A percentile compares a stretch with the other conserved stretches of the same genome.
Conservation (phyloP, 2,329 filamentous ascomycete genomes). For the Cordyceps cicadae region DNA sequence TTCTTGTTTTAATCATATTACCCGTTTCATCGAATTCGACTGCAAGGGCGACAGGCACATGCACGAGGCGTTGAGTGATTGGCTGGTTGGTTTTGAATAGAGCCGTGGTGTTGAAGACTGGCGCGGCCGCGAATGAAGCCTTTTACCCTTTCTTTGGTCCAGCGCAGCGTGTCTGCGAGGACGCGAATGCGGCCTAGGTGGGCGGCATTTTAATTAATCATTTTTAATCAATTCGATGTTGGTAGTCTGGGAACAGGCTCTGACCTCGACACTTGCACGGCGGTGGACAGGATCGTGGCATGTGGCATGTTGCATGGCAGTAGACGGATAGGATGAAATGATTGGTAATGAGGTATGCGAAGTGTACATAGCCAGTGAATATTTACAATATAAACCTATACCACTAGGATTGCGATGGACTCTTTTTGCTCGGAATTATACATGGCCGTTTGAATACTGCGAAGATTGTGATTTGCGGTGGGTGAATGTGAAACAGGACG, state of each 20-base stretch:
- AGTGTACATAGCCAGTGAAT: not conserved
- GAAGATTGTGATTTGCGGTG: not conserved
- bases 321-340: not conserved
- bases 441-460: not conserved
- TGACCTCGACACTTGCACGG: not conserved
- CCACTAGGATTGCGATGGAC: not conserved
- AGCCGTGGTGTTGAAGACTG: not conserved
- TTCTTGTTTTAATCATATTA: not conserved
- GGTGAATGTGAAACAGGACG: conserved; percentile 1
- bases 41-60: not conserved
- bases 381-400: not conserved
- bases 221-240: conserved; percentile 4
- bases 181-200: not conserved
- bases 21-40: not conserved
- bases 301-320: not conserved
- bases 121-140: not conserved
- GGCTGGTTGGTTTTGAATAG: conserved; percentile 9
- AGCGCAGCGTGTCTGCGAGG: not conserved
- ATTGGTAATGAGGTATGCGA: conserved; percentile 1
- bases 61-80: not conserved
- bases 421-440: not conserved
- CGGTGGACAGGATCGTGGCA: not conserved
- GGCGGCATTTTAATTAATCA: conserved; percentile 1
- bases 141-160: not conserved
- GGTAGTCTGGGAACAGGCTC: not conserved